Evolutionary conservation across 2,329 filamentous ascomycete genomes (phyloP).

Genomic region (Elsinoe perseae): DNA sequence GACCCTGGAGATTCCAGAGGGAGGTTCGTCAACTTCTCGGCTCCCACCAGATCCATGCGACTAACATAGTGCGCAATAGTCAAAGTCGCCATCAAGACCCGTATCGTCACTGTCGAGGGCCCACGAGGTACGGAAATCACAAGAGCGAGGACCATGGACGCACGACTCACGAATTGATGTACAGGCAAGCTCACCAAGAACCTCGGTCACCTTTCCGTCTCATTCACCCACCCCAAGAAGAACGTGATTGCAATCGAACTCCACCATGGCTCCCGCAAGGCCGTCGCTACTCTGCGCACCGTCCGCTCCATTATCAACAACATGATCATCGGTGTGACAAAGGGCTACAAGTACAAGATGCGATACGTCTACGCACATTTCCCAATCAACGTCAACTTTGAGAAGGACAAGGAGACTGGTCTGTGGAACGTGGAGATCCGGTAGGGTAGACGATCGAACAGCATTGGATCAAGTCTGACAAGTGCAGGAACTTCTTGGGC

Average conservation of each 20-base stretch:
- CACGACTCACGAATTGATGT: constrained; percentile 23
- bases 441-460: constrained; percentile 45
- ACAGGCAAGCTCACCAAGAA: constrained; percentile 93
- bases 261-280: constrained; percentile 97
- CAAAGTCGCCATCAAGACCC: constrained; percentile 96
- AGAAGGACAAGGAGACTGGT: constrained; percentile 89
- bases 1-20: constrained; percentile 88
- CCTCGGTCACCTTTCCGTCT: constrained; percentile 91
- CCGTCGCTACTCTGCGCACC: constrained; percentile 93
- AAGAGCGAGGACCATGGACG: constrained; percentile 3
- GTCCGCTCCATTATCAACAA: constrained; percentile 98
- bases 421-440: constrained; percentile 92
- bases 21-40: constrained; percentile 62
- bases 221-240: constrained; percentile 82
- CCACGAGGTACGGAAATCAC: constrained; percentile 60
- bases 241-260: constrained; percentile 91
- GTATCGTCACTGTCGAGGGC: constrained; percentile 93
- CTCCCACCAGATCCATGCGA: constrained; percentile 20
- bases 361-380: constrained; percentile 99
- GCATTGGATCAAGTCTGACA: constrained; percentile 20
- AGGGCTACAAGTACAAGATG: constrained; percentile 99
- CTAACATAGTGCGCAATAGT: constrained; percentile 49
- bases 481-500: constrained; percentile 81
- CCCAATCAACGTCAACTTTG: constrained; percentile 99
- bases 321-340: constrained; percentile 95